phyloP scores from a whole-genome alignment of 2,329 filamentous ascomycete genomes.

The Alternaria solani region DNA sequence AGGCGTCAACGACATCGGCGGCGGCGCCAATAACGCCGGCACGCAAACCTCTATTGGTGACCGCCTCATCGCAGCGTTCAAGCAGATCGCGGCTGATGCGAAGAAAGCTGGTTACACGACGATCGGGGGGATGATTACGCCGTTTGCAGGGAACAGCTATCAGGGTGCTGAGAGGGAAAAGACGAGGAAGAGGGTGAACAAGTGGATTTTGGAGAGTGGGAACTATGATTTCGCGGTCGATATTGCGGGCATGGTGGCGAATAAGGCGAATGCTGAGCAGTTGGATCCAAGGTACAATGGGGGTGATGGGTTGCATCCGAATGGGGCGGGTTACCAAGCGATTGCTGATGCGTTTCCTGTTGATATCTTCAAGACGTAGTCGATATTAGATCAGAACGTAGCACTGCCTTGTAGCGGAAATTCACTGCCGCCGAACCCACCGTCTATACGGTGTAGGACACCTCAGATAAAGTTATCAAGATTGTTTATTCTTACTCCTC shows the following conservation, averaged over 20 bases:
- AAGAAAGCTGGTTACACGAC: constrained; percentile 53
- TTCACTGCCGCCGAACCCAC: too few relatives aligned
- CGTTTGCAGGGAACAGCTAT: constrained; percentile 60
- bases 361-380: constrained; percentile 55
- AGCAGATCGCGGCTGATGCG: constrained; percentile 62
- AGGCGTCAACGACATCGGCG: constrained; percentile 71
- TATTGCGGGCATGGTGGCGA: constrained; percentile 66
- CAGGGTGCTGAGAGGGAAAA: constrained; percentile 60
- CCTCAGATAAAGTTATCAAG: accelerated
- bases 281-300: constrained; percentile 63
- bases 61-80: constrained; percentile 63
- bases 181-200: constrained; percentile 66
- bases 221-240: constrained; percentile 68
- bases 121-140: constrained; percentile 71
- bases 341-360: constrained; percentile 68
- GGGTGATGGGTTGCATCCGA: constrained; percentile 72
- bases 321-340: constrained; percentile 65
- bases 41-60: constrained; percentile 60
- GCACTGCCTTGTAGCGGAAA: too few relatives aligned
- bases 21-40: constrained; percentile 53
- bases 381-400: too few relatives aligned
- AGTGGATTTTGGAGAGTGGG: constrained; percentile 65
- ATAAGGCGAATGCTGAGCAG: constrained; percentile 56
- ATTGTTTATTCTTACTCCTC: neutral
- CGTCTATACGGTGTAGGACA: neutral